Evolutionary conservation across 2,329 filamentous ascomycete species (phyloP).

Genomic region (Aspergillus sp.): DNA sequence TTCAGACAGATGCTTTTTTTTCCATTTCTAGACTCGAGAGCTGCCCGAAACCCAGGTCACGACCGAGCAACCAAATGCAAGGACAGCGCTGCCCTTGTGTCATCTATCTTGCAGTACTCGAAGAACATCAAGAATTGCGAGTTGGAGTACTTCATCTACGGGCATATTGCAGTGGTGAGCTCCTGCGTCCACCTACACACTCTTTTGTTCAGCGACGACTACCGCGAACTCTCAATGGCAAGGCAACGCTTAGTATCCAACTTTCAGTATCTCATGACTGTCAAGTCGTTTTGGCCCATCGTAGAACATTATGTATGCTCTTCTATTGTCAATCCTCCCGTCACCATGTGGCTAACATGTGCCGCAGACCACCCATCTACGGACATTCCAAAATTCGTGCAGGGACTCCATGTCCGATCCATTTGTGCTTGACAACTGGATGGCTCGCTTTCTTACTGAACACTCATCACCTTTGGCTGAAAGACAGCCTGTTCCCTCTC

Average conservation of each 20-base stretch:
- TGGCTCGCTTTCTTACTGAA: constrained; percentile 31
- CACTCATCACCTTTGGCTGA: constrained; percentile 24
- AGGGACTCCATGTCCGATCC: constrained; percentile 25
- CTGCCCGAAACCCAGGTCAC: background rate
- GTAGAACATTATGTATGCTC: constrained; percentile 24
- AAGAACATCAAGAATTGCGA: constrained; percentile 24
- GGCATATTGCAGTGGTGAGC: constrained; percentile 28
- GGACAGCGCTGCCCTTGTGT: constrained; percentile 22
- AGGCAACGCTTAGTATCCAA: constrained; percentile 25
- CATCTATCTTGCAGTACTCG: constrained; percentile 24
- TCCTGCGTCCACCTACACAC: constrained; percentile 29
- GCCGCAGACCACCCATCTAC: constrained; percentile 24
- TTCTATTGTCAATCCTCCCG: background rate
- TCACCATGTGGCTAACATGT: background rate
- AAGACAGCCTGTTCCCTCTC: constrained; percentile 10
- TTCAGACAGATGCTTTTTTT: constrained; percentile 31
- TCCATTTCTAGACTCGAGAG: constrained; percentile 25
- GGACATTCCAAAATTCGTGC: constrained; percentile 28
- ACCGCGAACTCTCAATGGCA: constrained; percentile 17
- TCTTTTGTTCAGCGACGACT: constrained; percentile 24
- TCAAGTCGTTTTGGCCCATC: constrained; percentile 28
- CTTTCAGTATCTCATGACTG: constrained; percentile 28
- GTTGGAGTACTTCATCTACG: constrained; percentile 27
- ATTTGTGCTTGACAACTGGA: constrained; percentile 30
- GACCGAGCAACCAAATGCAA: constrained; percentile 23